Evolutionary conservation across 805 yeast species (phyloP).

Genomic region (Metschnikowia dekortorum): DNA sequence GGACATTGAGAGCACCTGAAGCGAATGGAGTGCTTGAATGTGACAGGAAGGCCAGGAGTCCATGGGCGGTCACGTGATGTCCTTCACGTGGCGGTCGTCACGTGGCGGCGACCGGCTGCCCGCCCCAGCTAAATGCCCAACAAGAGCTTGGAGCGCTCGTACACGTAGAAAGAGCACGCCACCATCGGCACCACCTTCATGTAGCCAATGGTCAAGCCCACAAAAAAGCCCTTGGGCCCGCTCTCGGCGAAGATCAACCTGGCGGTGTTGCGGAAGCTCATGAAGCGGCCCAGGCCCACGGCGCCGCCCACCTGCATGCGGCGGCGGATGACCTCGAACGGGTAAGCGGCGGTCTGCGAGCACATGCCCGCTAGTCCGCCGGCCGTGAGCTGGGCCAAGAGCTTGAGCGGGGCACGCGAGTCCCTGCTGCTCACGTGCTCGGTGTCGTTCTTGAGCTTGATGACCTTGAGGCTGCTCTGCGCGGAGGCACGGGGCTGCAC

Average conservation of each 20-base stretch:
- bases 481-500: conserved; percentile 22
- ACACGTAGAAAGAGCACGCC: conserved; percentile 92
- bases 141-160: conserved; percentile 74
- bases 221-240: conserved; percentile 86
- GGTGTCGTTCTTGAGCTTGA: conserved; percentile 13
- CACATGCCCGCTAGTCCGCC: conserved; percentile 96
- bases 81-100: too few relatives aligned
- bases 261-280: conserved; percentile 52
- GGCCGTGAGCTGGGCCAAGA: conserved; percentile 90
- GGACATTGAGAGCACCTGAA: too few relatives aligned
- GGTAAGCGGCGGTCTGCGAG: conserved; percentile 95
- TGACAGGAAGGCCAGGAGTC: too few relatives aligned
- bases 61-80: too few relatives aligned
- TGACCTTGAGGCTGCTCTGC: conserved; percentile 12
- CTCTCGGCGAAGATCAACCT: conserved; percentile 60
- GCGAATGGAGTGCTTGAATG: too few relatives aligned
- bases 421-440: conserved; percentile 27
- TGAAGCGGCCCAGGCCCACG: conserved; percentile 53
- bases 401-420: conserved; percentile 63
- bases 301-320: conserved; percentile 95
- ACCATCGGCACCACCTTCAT: conserved; percentile 95
- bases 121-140: conserved; percentile 51
- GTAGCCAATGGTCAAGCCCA: conserved; percentile 93
- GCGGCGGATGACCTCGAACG: conserved; percentile 91
- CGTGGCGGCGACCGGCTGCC: too few relatives aligned